Conservation (phyloP, 805 yeast species). For the Candida endomychidarum region DNA sequence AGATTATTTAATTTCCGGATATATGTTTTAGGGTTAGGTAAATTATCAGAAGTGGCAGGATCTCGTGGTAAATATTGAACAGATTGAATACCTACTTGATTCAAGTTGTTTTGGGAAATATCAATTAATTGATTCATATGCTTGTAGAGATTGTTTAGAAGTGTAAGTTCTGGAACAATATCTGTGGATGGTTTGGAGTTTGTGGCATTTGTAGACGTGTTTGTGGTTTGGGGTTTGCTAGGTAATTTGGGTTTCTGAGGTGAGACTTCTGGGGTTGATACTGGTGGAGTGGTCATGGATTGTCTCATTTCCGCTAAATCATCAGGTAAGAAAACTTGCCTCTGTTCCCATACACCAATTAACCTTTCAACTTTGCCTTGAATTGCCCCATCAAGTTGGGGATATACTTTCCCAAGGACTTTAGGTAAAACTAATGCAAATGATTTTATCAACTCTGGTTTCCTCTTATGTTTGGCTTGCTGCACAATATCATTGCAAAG, state of each 20-base stretch:
- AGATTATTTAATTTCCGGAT: slow-evolving; percentile 38
- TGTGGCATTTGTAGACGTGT: background rate
- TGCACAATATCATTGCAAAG: slow-evolving; percentile 82
- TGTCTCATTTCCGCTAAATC: slow-evolving; percentile 28
- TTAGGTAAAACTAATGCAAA: slow-evolving; percentile 52
- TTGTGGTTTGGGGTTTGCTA: slow-evolving; percentile 17
- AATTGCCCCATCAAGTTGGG: slow-evolving; percentile 31
- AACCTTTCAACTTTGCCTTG: slow-evolving; percentile 51
- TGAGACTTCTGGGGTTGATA: too few relatives aligned
- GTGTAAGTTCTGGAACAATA: slow-evolving; percentile 28
- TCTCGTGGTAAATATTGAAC: slow-evolving; percentile 35
- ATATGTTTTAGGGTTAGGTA: slow-evolving; percentile 40
- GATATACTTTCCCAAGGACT: slow-evolving; percentile 34
- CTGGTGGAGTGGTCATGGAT: too few relatives aligned
- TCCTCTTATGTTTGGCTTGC: slow-evolving; percentile 64
- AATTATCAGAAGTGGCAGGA: slow-evolving; percentile 32
- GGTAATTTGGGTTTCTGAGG: too few relatives aligned
- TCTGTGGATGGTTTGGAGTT: background rate
- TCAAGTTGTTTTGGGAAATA: slow-evolving; percentile 33
- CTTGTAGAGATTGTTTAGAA: slow-evolving; percentile 29
- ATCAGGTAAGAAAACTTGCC: slow-evolving; percentile 41
- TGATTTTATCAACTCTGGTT: slow-evolving; percentile 55
- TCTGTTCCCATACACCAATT: slow-evolving; percentile 57
- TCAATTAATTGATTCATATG: slow-evolving; percentile 28
- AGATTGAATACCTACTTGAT: slow-evolving; percentile 40